phyloP scores from a whole-genome alignment of 2,329 filamentous ascomycete species.

The Trichoderma gracile region DNA sequence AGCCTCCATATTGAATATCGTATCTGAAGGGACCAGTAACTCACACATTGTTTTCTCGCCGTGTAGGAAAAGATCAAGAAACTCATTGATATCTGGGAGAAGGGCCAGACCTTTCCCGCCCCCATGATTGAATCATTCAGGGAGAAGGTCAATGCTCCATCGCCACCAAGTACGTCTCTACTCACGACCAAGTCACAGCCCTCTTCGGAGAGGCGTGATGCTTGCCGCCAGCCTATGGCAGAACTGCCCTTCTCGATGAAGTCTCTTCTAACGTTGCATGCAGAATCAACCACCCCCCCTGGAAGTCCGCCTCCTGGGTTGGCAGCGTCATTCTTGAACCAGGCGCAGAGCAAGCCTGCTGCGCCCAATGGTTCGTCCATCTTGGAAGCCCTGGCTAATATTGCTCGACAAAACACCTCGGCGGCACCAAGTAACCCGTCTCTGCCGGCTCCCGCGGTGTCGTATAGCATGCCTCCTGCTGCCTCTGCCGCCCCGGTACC shows the following conservation, averaged over 20 bases:
- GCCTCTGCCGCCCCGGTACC: conserved; percentile 32
- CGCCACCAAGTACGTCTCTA: conserved; percentile 63
- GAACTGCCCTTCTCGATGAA: not conserved
- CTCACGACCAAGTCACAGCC: not conserved
- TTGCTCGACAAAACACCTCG: conserved; percentile 71
- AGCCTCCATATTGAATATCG: conserved; percentile 25
- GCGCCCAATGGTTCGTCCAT: conserved; percentile 60
- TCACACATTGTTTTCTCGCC: conserved; percentile 43
- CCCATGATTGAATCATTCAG: conserved; percentile 81
- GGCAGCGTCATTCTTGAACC: conserved; percentile 43
- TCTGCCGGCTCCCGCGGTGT: conserved; percentile 46
- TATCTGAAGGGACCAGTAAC: conserved; percentile 37
- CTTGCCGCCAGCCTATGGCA: not conserved
- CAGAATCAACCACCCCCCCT: conserved; percentile 73
- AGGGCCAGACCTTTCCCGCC: conserved; percentile 84
- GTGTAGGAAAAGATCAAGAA: conserved; percentile 91
- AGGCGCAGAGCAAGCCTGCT: conserved; percentile 38
- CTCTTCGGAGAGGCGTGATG: not conserved
- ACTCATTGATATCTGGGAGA: conserved; percentile 96
- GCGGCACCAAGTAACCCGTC: conserved; percentile 46
- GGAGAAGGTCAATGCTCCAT: conserved; percentile 67
- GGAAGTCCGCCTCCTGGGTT: conserved; percentile 58
- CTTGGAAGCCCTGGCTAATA: conserved; percentile 75
- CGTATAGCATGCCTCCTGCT: conserved; percentile 41
- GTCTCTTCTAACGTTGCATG: conserved; percentile 43